Evolutionary conservation across 257 asterid species (phyloP), one percentile per base, ranked within the genome.

Genomic region (Knoxia roxburghii): DNA sequence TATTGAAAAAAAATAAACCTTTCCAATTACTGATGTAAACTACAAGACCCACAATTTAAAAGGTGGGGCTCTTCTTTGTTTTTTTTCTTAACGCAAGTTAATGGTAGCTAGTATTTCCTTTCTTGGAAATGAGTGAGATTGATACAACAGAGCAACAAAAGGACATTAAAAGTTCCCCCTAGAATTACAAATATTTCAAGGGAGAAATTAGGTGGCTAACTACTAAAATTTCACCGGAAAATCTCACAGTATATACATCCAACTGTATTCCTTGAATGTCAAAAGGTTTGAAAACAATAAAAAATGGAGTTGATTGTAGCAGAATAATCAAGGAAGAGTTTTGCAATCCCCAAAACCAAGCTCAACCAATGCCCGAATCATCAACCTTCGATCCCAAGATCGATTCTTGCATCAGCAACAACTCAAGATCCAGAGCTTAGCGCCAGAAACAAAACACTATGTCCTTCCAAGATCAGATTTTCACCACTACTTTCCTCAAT

Each of bases 341-440:
- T 71, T 68, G 79, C 73, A 62, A 72, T 76, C 68, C 26, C 65
- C 21, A 73, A 68, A 76, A 69, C 58, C 59, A 67, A 71, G 65
- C 73, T 91, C 82, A 87, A 77, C 89, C 90, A 58, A 86, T 80
- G 77, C 93, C 90, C 69, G 91, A 88, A 82, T 85, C 91, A 66
- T 79, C 80, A 73, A 86, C 80, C 79, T 52, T 78, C 40, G 76
- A 61, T 64, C 69, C 84, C 84, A 84, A 82, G 76, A 71, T 73
- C 63, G 73, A 79, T 5, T 64, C 74, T 82, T 82, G 78, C 81
- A 78, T 78, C 80, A 83, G 74, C 76, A 51, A 39, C 35, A 74
- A 71, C 75, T 71, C 81, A 77, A 85, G 89, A 86, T 81, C 93
- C 88, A 85, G 78, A 82, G 71, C 64, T 74, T 40, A 70, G 35